phyloP scores from a whole-genome alignment of 192 early-diverging fungal genomes.

The Haplosporangium gracile region DNA sequence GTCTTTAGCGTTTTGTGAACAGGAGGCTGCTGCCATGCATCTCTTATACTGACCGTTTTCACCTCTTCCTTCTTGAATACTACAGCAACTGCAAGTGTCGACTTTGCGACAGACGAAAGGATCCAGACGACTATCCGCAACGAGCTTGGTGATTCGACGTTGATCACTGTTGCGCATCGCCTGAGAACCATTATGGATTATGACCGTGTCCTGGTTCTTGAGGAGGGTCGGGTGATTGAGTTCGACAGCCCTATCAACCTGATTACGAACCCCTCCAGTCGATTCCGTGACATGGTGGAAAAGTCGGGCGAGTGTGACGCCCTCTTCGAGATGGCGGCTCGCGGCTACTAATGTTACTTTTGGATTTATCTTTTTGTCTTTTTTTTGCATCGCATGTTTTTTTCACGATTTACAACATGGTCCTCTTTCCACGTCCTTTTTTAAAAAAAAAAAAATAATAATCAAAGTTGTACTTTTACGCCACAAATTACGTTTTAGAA shows the following conservation, averaged over 20 bases:
- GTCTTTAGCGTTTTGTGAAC: background rate
- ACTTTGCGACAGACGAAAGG: slow-evolving; percentile 68
- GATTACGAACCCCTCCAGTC: slow-evolving; percentile 69
- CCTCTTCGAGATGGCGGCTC: slow-evolving; percentile 68
- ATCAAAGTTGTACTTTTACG: too few relatives aligned
- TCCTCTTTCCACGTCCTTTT: background rate
- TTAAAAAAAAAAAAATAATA: background rate
- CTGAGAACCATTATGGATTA: slow-evolving; percentile 74
- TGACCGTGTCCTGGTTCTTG: slow-evolving; percentile 82
- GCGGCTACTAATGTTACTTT: slow-evolving; percentile 30
- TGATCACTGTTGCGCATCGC: slow-evolving; percentile 75
- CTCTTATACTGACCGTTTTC: background rate
- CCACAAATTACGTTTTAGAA: too few relatives aligned
- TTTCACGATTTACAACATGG: background rate
- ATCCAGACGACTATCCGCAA: slow-evolving; percentile 72
- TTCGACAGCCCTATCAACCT: slow-evolving; percentile 84
- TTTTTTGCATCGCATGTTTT: slow-evolving; percentile 9
- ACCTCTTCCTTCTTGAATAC: slow-evolving; percentile 11
- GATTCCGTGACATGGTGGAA: slow-evolving; percentile 83
- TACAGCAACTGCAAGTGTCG: slow-evolving; percentile 75
- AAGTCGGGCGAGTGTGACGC: slow-evolving; percentile 86
- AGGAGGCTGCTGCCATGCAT: too few relatives aligned
- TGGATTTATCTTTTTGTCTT: background rate
- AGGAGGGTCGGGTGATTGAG: slow-evolving; percentile 83
- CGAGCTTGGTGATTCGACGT: slow-evolving; percentile 68